Evolutionary conservation across 1,284 basidiomycete species (phyloP), one percentile per base, ranked within the genome.

Genomic region (Apiotrichum gracile): DNA sequence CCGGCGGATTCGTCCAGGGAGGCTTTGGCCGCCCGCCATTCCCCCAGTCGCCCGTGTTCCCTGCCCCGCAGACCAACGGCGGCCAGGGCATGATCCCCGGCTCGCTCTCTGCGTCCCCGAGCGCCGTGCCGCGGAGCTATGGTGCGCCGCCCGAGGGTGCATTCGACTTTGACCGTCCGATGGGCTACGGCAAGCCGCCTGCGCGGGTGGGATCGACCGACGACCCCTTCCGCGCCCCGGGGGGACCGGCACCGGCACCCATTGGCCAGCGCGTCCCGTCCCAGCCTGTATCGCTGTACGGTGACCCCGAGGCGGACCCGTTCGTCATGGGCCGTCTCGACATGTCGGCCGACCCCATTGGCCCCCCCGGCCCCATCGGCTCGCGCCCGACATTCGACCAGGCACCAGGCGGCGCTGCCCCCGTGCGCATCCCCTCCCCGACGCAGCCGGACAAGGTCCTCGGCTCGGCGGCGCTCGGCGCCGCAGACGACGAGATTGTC

Each of bases 401-500:
- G n/a, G 21, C 47, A 37, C 21, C 47, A 35, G 47, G 43, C n/a
- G 27, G 35, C 19, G 41, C 39, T 2, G 38, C 24, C 21, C 31
- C 38, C 17, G 40, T 35, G 26, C 50, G 50, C 21, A 17, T 16
- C 21, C n/a, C 50, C 12, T 66, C 65, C 9, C 65, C 66, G 5
- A 48, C 61, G 5, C 62, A 49, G 27, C 66, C 66, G 12, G 68
- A 66, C 16, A 60, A 63, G 49, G 65, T 70, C 4, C 58, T 67
- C 29, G 68, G 68, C 16, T 70, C 68, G 2, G 68, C 68, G 10
- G 68, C 68, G n/a, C 61, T 70, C 6, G 68, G 68, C 31, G 65
- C 46, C 9, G 54, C 43, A 33, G 68, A 70, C 40, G 66, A 70
- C 55, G 66, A 66, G 55, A 64, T 70, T 43, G 66, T 67, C 29